Evolutionary conservation across 176 grass and related monocot genomes (phyloP), one percentile per base, ranked within the genome.

Genomic region (Musa schizocarpa): DNA sequence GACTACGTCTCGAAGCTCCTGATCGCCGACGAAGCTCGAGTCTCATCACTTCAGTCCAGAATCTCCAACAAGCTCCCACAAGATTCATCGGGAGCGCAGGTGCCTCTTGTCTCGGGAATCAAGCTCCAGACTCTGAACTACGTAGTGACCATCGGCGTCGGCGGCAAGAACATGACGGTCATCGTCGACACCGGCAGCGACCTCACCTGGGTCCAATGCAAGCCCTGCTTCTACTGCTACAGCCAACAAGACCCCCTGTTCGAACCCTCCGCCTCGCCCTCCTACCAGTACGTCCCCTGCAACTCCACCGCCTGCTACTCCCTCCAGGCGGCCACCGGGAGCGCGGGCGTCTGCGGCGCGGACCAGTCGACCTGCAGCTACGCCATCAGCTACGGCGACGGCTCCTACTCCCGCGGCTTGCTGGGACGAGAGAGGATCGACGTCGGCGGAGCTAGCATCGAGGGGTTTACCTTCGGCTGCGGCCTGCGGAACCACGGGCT

Each of bases 141-240:
- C 74, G 84, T 98, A 53, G 83, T 86, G 53, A 91, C 90, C 73
- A 80, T 98, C 75, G 68, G 25, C 5, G 56, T 98, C 52, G 90
- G 90, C 11, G 68, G 73, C 50, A 63, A 54, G 63, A 85, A 86
- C 63, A 87, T 78, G 34, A 93, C 88, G 9, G 90, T 98, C 80
- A 98, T 98, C 74, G 84, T 98, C 52, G 93, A 97, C 64, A 97
- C 93, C 0, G 93, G 93, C 5, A 97, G 90, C 74, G 93, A 97
- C 63, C 93, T 97, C 27, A 97, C 93, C 22, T 97, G 93, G 93
- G 93, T 97, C 54, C 93, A 92, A 82, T 92, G 90, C 90, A 93
- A 90, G 62, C 88, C 94, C 14, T 98, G 94, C 78, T 53, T 59
- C 12, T n/a, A 17, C 72, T 98, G 94, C 78, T 98, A 98, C 82